phyloP scores from a whole-genome alignment of 2,329 filamentous ascomycete genomes.

The Geosmithia putterillii region DNA sequence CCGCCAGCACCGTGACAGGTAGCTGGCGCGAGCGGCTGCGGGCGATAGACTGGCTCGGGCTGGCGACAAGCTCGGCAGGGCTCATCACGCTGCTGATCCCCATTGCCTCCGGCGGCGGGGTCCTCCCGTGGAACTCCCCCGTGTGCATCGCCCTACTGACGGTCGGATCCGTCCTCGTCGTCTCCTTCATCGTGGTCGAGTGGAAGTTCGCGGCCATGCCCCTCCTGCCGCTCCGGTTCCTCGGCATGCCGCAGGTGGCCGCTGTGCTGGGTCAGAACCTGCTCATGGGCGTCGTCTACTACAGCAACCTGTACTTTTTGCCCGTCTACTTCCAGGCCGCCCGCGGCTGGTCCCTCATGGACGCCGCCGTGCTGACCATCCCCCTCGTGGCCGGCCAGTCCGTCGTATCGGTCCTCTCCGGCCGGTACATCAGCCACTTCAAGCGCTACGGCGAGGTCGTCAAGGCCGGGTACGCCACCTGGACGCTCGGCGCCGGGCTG shows the following conservation, averaged over 20 bases:
- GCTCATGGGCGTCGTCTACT: conserved; percentile 47
- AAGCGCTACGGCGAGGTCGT: conserved; percentile 49
- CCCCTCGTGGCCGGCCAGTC: conserved; percentile 36
- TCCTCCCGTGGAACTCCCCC: conserved; percentile 46
- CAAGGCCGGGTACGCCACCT: conserved; percentile 24
- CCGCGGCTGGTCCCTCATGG: conserved; percentile 15
- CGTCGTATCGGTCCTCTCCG: conserved; percentile 31
- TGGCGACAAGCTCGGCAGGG: conserved; percentile 38
- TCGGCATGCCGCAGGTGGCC: conserved; percentile 37
- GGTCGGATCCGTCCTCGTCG: conserved; percentile 49
- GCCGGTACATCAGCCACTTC: conserved; percentile 41
- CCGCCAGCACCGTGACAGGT: background rate
- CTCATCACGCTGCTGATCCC: conserved; percentile 51
- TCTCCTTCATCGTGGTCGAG: conserved; percentile 57
- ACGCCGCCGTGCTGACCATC: conserved; percentile 38
- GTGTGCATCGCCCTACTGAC: conserved; percentile 61
- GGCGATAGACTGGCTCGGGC: conserved; percentile 44
- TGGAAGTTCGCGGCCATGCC: conserved; percentile 60
- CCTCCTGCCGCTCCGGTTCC: conserved; percentile 55
- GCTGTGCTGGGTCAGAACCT: conserved; percentile 46
- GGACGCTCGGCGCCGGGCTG: conserved; percentile 16
- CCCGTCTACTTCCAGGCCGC: conserved; percentile 52
- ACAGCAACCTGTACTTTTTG: conserved; percentile 46
- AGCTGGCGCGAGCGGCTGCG: background rate
- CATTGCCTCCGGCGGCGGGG: conserved; percentile 20